Conservation (phyloP, 2,329 filamentous ascomycete genomes). For the Scedosporium minutisporum region DNA sequence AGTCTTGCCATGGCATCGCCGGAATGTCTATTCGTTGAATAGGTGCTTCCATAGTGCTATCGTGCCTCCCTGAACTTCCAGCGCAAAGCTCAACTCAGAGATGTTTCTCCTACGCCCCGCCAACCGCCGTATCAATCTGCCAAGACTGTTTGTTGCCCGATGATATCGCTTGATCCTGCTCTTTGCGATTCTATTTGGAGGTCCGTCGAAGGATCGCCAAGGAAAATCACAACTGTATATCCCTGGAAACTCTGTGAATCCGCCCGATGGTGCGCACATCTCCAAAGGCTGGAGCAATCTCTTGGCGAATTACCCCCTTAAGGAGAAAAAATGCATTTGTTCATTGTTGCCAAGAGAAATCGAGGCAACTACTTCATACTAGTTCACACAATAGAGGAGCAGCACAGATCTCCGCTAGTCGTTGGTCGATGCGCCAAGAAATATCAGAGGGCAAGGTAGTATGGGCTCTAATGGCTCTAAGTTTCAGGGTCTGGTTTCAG, state of each 20-base stretch:
- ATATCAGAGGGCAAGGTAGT: background rate
- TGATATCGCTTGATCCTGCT: background rate
- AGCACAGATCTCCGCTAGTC: background rate
- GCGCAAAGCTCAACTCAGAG: no score
- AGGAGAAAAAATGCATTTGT: no score
- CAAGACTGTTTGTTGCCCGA: background rate
- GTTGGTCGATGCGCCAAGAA: background rate
- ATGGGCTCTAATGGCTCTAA: background rate
- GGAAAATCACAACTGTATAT: background rate
- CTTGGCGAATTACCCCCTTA: background rate
- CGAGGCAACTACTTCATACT: no score
- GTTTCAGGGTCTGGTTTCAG: background rate
- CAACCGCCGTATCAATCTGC: background rate
- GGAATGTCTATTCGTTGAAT: background rate
- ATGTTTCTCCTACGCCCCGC: no score
- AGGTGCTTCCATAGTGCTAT: background rate
- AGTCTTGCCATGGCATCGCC: background rate
- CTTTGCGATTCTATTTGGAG: background rate
- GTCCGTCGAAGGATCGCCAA: background rate
- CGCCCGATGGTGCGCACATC: background rate
- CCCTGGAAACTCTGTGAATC: background rate
- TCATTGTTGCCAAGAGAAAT: no score
- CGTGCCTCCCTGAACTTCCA: background rate
- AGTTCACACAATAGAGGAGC: background rate
- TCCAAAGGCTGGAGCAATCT: background rate